These are phyloP conservation scores for Penicillium frequentans DNA, from an alignment of 2,329 filamentous ascomycete genomes.

Conservation along the genomic window DNA sequence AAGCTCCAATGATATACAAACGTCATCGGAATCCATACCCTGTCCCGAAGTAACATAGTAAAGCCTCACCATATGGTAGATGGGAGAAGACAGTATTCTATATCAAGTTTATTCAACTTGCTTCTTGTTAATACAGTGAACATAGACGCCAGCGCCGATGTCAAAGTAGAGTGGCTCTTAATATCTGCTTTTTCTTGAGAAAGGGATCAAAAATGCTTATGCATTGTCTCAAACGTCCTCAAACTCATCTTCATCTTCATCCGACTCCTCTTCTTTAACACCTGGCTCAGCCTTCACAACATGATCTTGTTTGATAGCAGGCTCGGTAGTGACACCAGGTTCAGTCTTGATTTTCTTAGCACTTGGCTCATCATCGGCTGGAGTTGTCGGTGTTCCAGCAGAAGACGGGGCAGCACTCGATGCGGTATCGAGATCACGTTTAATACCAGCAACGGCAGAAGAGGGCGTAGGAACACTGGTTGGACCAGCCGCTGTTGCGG, in stretches of 20 bases:
- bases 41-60: not conserved
- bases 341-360: conserved; percentile 43
- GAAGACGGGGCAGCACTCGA: conserved; percentile 41
- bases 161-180: not conserved
- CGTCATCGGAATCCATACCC: not conserved
- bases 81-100: not conserved
- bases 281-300: conserved; percentile 6
- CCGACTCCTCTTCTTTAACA: conserved; percentile 39
- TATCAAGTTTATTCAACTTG: not conserved
- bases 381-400: conserved; percentile 36
- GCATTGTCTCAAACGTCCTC: conserved; percentile 37
- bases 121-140: not conserved
- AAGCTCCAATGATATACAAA: not conserved
- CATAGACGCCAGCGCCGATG: conserved; percentile 3
- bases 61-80: not conserved
- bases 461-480: conserved; percentile 27
- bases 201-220: not conserved
- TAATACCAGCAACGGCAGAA: conserved; percentile 29
- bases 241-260: conserved; percentile 48
- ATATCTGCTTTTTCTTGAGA: not conserved
- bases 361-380: conserved; percentile 40
- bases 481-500: conserved; percentile 27
- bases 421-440: conserved; percentile 40
- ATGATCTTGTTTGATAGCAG: conserved; percentile 12
- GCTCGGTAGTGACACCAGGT: conserved; percentile 9